A percentile compares a stretch with the other conserved stretches of the same genome.
These are phyloP conservation scores for Saturnispora gosingensis DNA, from an alignment of 805 yeast genomes.

Conservation along the genomic window DNA sequence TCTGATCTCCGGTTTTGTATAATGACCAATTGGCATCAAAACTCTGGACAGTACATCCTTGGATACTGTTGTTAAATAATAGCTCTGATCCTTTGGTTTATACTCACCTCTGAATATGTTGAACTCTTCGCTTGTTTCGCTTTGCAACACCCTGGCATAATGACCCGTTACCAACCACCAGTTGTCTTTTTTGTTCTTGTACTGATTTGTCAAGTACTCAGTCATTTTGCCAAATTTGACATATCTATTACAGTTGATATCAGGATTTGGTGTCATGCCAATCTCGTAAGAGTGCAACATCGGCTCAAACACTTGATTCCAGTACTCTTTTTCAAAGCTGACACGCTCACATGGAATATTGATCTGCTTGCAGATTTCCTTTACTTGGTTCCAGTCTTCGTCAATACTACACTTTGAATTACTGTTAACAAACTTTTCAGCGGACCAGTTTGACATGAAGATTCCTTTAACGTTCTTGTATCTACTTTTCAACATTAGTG, in stretches of 20 bases:
- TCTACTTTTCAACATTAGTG: constrained; percentile 42
- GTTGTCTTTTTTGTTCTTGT: constrained; percentile 14
- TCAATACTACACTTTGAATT: constrained; percentile 55
- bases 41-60: constrained; percentile 35
- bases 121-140: constrained; percentile 22
- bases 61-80: constrained; percentile 69
- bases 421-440: constrained; percentile 18
- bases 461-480: constrained; percentile 64
- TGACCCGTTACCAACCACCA: constrained; percentile 95
- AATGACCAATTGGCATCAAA: constrained; percentile 75
- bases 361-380: constrained; percentile 48
- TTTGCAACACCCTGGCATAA: constrained; percentile 47
- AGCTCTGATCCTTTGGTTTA: constrained; percentile 76
- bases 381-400: constrained; percentile 81
- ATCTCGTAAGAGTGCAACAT: constrained; percentile 64
- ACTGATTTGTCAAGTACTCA: constrained; percentile 33
- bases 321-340: constrained; percentile 83
- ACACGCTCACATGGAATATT: constrained; percentile 66
- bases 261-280: constrained; percentile 93
- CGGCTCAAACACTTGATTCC: constrained; percentile 88
- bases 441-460: constrained; percentile 90
- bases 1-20: constrained; percentile 66
- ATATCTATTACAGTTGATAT: constrained; percentile 73
- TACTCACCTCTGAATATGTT: constrained; percentile 53
- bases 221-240: constrained; percentile 81